A percentile compares a stretch with the other conserved stretches of the same genome.
phyloP scores from a whole-genome alignment of 345 rosid genomes.

The Hirschfeldia incana region DNA sequence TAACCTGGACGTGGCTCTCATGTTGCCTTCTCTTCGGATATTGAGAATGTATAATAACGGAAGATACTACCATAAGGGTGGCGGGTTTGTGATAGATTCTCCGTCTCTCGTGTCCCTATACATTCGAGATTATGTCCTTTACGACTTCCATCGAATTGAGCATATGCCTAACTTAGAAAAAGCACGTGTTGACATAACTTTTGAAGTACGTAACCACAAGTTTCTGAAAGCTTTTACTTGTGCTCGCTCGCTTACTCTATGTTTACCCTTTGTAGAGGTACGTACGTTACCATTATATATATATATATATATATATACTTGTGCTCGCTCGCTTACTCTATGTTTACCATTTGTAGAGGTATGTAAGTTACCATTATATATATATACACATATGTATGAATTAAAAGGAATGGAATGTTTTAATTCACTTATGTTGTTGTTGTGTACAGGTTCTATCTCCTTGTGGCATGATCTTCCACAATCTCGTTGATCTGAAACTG shows the following conservation, averaged over 20 bases:
- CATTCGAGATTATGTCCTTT: background rate
- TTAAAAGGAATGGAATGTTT: background rate
- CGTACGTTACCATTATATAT: background rate
- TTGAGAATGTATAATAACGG: background rate
- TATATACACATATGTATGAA: background rate
- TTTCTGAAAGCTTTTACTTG: background rate
- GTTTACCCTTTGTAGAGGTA: constrained; percentile 4
- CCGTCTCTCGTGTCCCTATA: background rate
- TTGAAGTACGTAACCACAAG: background rate
- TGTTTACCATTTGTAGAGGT: background rate
- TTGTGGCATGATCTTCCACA: background rate
- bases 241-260: background rate
- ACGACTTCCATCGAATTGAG: constrained; percentile 11
- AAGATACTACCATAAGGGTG: background rate
- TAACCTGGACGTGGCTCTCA: background rate
- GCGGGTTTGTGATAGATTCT: background rate
- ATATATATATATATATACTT: background rate
- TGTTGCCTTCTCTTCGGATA: background rate
- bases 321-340: background rate
- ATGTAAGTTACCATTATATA: background rate
- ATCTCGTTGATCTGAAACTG: background rate
- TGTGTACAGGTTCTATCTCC: background rate
- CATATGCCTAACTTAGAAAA: background rate
- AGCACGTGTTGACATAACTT: constrained; percentile 14
- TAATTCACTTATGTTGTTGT: background rate